Base-by-base conservation (phyloP, 495 filamentous ascomycete genomes). In the Penicillium tannophilum region DNA sequence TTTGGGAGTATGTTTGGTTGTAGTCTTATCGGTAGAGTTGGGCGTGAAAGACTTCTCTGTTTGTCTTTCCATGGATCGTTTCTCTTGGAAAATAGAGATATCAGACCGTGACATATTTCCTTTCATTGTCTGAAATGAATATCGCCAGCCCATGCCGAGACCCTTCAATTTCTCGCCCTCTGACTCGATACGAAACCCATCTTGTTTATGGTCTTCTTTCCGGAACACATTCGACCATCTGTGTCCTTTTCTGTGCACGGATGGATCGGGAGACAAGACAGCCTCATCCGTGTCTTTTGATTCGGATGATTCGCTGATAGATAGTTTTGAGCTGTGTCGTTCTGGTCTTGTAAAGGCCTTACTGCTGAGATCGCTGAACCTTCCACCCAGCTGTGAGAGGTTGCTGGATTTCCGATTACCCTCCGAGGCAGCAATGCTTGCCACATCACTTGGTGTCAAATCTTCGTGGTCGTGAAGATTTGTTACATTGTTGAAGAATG, bases 51-150 rank as follows among this genome's bases (percentile, higher is more conserved):
- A 28, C 12, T 16, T 42, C 39, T 42, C 39, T 16, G 4, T 42
- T 17, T 6, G 16, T 42, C 39, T 46, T 28, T 28, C 45, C 23
- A 24, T 3, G 9, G 45, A 47, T 4, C 6, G 17, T 14, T 47
- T 26, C 20, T 47, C 44, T 14, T 23, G 20, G 4, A 12, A 14
- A 5, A 26, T 24, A 3, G 45, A 47, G 5, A 47, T 5, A 11
- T 47, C 45, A 4, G 14, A 47, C 24, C 45, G 45, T 47, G 45
- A 47, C 24, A 26, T 47, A 16, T 47, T 47, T 0, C 10, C 45
- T 6, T 26, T 47, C 45, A 47, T 47, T 47, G 45, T 16, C 20
- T 47, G 45, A 14, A 47, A 24, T 16, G 45, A 47, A 47, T 24
- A 26, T 16, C 45, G 19, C 45, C 45, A 47, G 45, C 45, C 23